These are phyloP conservation scores for Ceratocystis alfenasii DNA, from an alignment of 2,329 filamentous ascomycete species.

Conservation along the genomic window DNA sequence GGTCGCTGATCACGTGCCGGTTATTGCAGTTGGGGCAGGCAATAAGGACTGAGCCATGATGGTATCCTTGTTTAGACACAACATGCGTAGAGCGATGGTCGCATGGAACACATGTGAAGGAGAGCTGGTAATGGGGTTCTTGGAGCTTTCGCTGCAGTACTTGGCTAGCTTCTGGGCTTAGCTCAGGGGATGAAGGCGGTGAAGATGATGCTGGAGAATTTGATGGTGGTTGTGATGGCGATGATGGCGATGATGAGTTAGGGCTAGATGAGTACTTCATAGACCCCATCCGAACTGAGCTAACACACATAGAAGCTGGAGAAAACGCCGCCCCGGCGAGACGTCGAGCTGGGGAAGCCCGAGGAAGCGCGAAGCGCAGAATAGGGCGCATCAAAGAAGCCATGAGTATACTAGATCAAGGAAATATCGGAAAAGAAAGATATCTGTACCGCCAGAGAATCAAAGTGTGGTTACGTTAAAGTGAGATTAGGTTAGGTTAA, in stretches of 20 bases:
- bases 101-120: conserved; percentile 89
- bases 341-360: not conserved
- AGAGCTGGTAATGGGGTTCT: conserved; percentile 69
- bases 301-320: not conserved
- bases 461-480: too few species aligned
- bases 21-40: conserved; percentile 77
- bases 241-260: not conserved
- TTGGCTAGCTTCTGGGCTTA: conserved; percentile 26
- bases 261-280: not conserved
- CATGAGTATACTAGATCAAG: not conserved
- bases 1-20: conserved; percentile 83
- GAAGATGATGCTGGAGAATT: not conserved
- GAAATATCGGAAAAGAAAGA: too few species aligned
- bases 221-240: not conserved
- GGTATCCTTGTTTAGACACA: conserved; percentile 89
- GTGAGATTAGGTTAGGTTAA: too few species aligned
- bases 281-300: not conserved
- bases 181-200: conserved; percentile 13
- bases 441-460: too few species aligned
- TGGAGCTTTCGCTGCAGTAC: conserved; percentile 28
- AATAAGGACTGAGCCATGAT: conserved; percentile 78
- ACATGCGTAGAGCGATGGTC: conserved; percentile 66
- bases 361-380: conserved; percentile 15
- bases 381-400: conserved; percentile 14
- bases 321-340: not conserved